Evolutionary conservation across 78 protist species (phyloP), one percentile per base, ranked within the genome.

Genomic region (Dictyostelium purpureum): DNA sequence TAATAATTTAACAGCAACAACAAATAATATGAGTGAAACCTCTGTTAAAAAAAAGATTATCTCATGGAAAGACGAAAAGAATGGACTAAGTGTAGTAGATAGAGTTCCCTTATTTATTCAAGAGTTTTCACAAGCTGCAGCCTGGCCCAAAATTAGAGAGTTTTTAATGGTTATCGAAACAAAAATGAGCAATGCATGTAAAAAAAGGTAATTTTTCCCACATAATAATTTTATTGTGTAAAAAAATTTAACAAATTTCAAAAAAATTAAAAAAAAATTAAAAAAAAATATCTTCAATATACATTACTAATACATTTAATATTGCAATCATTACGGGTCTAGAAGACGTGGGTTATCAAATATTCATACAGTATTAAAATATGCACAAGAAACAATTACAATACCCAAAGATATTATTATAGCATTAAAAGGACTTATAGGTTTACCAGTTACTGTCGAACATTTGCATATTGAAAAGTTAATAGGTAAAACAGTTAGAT

Each of bases 61-160:
- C 42, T 67, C 66, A 26, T 85, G 92, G 92, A 70, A 47, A 26
- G 92, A 85, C 59, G 92, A 85, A 14, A 85, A 85, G 31, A 82
- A 82, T 35, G 80, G 83, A 10, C 37, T 75, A 10, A 59, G 82
- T 21, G 82, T 73, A 26, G 76, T 61, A 33, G 70, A 85, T 47
- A 56, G 77, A 73, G 92, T 85, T 24, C 82, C 80, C 28, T 2
- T 59, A 12, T 85, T 85, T 45, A 52, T 85, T n/a, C 74, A 73
- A 73, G 92, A 85, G 49, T 73, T 85, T 74, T 45, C 51, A 35
- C 76, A 63, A 19, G 35, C 57, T 24, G 24, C 1, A 6, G 37
- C 92, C 28, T 85, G 92, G 92, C 3, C 65, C 6, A 40, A 33
- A 33, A 21, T 66, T 19, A 37, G 92, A 31, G 92, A 85, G 33